phyloP scores from a whole-genome alignment of 768 basidiomycete genomes.

The Harrya chromipes region DNA sequence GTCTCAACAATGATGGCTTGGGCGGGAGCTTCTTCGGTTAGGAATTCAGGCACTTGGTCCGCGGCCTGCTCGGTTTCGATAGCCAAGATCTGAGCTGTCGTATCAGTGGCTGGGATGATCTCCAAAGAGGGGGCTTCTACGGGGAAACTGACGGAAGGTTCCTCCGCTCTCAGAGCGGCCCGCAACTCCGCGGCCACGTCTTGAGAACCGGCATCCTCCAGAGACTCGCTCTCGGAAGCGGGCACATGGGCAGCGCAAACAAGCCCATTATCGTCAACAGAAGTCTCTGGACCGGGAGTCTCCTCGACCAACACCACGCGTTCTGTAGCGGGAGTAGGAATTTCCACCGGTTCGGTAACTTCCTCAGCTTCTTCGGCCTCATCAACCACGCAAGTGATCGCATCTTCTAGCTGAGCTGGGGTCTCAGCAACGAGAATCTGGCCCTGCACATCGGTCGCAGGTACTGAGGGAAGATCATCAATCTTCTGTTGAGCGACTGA shows the following conservation, averaged over 20 bases:
- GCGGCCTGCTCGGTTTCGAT: constrained; percentile 2
- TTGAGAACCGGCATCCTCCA: neutral
- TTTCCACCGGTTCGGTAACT: constrained; percentile 9
- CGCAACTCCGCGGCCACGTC: constrained; percentile 7
- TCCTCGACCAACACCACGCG: constrained; percentile 12
- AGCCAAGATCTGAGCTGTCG: neutral
- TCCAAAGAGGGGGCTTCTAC: neutral
- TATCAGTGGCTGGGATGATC: neutral
- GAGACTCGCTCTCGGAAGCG: neutral
- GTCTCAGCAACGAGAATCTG: constrained; percentile 9
- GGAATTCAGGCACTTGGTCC: constrained; percentile 1
- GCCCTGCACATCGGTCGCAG: neutral
- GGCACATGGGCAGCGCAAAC: neutral
- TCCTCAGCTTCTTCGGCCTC: constrained; percentile 11
- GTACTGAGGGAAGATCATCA: constrained; percentile 2
- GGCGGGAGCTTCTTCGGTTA: neutral
- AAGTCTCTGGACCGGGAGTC: constrained; percentile 11
- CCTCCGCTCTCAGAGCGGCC: neutral
- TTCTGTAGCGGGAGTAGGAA: constrained; percentile 14
- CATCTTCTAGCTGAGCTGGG: constrained; percentile 10
- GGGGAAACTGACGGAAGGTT: neutral
- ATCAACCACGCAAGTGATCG: neutral
- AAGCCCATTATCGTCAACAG: neutral
- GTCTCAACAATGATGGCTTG: neutral
- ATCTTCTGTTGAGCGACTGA: neutral